Percentiles rank a stretch among this genome's conserved stretches.
Conservation (phyloP, 225 moss, liverwort and hornwort species). For the Bryum argenteum region DNA sequence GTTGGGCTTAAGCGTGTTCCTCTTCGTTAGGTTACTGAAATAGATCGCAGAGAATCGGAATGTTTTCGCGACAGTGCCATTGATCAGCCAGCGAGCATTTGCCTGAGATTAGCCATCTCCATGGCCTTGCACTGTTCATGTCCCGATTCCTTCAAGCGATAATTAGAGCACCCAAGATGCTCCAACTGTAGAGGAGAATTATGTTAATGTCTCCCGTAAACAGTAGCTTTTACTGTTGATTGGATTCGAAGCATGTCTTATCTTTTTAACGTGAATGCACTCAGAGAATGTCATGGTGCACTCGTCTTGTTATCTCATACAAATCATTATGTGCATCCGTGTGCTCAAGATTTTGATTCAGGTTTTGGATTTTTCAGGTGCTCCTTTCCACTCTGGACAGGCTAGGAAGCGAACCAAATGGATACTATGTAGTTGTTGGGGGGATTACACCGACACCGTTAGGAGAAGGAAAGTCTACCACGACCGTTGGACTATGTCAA, state of each 20-base stretch:
- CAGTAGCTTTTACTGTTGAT: no score
- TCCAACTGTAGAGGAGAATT: no score
- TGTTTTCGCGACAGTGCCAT: neutral
- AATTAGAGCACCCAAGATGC: no score
- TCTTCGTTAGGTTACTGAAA: neutral
- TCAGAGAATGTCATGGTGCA: neutral
- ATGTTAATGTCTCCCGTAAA: no score
- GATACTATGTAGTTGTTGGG: constrained; percentile 95
- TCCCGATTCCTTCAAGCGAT: neutral
- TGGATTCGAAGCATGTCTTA: no score
- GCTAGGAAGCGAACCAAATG: constrained; percentile 60
- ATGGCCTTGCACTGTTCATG: neutral
- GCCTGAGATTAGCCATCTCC: neutral
- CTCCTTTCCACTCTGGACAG: constrained; percentile 72
- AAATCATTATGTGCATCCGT: neutral
- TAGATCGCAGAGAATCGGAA: neutral
- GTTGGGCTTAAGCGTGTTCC: neutral
- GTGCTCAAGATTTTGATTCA: neutral
- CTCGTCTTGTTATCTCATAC: neutral
- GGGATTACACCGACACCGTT: constrained; percentile 96
- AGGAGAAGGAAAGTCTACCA: constrained; percentile 97
- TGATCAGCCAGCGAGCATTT: neutral
- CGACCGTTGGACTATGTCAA: constrained; percentile 94
- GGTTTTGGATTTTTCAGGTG: constrained; percentile 50
- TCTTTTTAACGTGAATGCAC: no score